Percentiles rank a stretch among this genome's conserved stretches.
Conservation (phyloP, 805 yeast genomes). For the Cyberlindnera saturnus region DNA sequence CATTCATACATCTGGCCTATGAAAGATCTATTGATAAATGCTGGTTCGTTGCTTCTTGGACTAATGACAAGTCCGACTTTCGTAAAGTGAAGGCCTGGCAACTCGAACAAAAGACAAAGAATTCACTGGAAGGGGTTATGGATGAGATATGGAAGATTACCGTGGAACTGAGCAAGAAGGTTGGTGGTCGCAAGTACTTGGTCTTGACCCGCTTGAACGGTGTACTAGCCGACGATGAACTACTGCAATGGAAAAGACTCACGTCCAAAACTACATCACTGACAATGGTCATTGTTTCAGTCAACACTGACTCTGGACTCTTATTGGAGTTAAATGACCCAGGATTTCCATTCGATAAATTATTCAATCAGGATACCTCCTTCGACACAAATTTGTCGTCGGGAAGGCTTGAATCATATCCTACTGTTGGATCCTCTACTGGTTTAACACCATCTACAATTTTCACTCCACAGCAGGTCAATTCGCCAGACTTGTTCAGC, state of each 20-base stretch:
- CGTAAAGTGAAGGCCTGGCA: constrained; percentile 64
- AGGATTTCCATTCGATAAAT: constrained; percentile 28
- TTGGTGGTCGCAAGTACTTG: constrained; percentile 44
- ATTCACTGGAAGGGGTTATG: constrained; percentile 48
- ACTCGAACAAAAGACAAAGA: constrained; percentile 28
- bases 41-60: constrained; percentile 88
- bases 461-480: constrained; percentile 22
- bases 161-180: constrained; percentile 30
- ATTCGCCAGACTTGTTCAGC: constrained; percentile 24
- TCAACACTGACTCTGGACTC: constrained; percentile 50
- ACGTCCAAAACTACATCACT: constrained; percentile 51
- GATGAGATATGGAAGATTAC: constrained; percentile 65
- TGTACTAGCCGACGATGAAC: constrained; percentile 75
- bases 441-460: constrained; percentile 23
- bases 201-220: constrained; percentile 67
- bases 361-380: constrained; percentile 23
- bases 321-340: constrained; percentile 28
- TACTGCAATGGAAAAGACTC: constrained; percentile 71
- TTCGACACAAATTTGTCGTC: constrained; percentile 5
- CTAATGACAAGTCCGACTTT: constrained; percentile 72
- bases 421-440: constrained; percentile 23
- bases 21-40: constrained; percentile 73
- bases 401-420: constrained; percentile 13
- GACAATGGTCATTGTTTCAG: constrained; percentile 64
- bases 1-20: constrained; percentile 80